Conservation (phyloP, 1,139 yeast species). For the Suhomyces guaymorum region DNA sequence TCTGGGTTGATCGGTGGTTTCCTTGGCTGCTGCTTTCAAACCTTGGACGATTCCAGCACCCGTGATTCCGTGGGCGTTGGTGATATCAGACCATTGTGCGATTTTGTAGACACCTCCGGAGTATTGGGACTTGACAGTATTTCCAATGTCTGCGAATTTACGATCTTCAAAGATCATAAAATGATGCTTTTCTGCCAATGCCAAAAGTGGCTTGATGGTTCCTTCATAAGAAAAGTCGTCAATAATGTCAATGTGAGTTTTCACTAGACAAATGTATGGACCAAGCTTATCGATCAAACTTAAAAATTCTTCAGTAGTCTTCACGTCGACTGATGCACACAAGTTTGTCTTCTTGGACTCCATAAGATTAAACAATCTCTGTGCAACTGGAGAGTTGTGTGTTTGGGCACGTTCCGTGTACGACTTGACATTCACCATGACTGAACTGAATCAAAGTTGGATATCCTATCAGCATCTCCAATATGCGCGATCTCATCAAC, state of each 20-base stretch:
- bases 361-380: constrained; percentile 72
- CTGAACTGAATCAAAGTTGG: background rate
- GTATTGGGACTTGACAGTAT: constrained; percentile 93
- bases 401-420: constrained; percentile 69
- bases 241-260: constrained; percentile 91
- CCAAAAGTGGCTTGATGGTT: constrained; percentile 73
- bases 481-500: too few relatives aligned
- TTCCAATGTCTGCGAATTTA: constrained; percentile 98
- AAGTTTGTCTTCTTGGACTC: constrained; percentile 79
- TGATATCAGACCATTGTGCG: constrained; percentile 93
- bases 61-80: constrained; percentile 97
- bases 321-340: constrained; percentile 95
- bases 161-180: constrained; percentile 93
- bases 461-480: too few relatives aligned
- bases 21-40: constrained; percentile 77
- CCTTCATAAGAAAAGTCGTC: constrained; percentile 83
- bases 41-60: constrained; percentile 94
- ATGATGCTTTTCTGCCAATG: constrained; percentile 70
- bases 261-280: constrained; percentile 87
- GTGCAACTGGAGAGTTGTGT: constrained; percentile 80
- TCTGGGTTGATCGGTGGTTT: constrained; percentile 66
- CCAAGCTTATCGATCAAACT: constrained; percentile 75
- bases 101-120: constrained; percentile 86
- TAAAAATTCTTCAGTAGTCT: constrained; percentile 73
- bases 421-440: constrained; percentile 32